Evolutionary conservation across 768 basidiomycete species (phyloP).

Genomic region (Nidularia sp.): DNA sequence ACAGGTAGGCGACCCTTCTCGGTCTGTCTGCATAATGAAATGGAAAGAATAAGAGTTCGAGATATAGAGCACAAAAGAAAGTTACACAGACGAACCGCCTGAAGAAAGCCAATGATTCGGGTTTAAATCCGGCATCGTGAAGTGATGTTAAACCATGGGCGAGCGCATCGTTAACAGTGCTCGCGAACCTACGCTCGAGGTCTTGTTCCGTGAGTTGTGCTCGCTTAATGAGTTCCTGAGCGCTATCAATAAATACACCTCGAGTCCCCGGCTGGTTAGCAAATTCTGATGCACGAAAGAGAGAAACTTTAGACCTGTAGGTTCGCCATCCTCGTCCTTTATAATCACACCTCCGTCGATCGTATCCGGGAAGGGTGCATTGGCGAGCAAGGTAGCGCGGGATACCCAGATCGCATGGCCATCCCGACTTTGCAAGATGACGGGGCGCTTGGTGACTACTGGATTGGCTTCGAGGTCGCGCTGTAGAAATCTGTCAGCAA

Average conservation of each 20-base stretch:
- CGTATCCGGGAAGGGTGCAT: conserved; percentile 58
- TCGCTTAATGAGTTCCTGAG: conserved; percentile 67
- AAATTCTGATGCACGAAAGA: no score
- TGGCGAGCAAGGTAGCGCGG: conserved; percentile 47
- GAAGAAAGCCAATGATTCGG: conserved; percentile 72
- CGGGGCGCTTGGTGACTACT: conserved; percentile 60
- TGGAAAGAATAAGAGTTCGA: not conserved
- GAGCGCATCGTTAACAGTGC: conserved; percentile 65
- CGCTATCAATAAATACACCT: conserved; percentile 85
- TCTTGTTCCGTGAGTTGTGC: conserved; percentile 63
- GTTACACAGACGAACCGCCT: conserved; percentile 37
- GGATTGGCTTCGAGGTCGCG: conserved; percentile 70
- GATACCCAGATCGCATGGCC: conserved; percentile 90
- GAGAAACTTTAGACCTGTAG: conserved; percentile 50
- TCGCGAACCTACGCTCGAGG: conserved; percentile 54
- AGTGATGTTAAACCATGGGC: conserved; percentile 74
- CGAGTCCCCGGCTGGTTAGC: no score
- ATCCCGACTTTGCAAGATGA: conserved; percentile 82
- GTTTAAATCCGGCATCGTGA: conserved; percentile 79
- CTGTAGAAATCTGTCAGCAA: conserved; percentile 26
- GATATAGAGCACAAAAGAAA: not conserved
- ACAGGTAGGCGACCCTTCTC: not conserved
- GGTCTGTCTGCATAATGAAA: not conserved
- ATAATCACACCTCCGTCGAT: conserved; percentile 83
- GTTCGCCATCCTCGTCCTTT: conserved; percentile 58